Evolutionary conservation across 1,139 yeast species (phyloP).

Genomic region (Candida tunisiensis): DNA sequence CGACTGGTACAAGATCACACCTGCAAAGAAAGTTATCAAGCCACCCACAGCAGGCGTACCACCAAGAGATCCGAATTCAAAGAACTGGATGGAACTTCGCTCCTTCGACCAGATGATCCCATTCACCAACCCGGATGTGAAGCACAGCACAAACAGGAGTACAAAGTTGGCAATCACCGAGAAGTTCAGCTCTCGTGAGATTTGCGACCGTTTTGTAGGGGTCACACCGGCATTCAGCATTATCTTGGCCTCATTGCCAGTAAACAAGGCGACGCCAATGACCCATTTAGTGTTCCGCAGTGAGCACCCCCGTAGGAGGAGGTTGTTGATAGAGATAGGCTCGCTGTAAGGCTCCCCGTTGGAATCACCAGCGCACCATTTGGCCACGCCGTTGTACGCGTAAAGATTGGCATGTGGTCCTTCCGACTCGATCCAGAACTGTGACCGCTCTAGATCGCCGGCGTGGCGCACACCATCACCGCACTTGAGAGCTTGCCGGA

Average conservation of each 20-base stretch:
- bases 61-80: constrained; percentile 54
- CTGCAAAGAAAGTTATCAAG: constrained; percentile 71
- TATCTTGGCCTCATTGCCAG: constrained; percentile 84
- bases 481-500: constrained; percentile 55
- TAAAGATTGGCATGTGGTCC: constrained; percentile 77
- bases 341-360: constrained; percentile 24
- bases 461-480: constrained; percentile 51
- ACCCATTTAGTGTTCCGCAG: constrained; percentile 79
- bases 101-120: constrained; percentile 39
- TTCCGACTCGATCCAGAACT: constrained; percentile 81
- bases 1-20: constrained; percentile 76
- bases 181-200: constrained; percentile 67
- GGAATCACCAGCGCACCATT: constrained; percentile 25
- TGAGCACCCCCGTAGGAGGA: constrained; percentile 80
- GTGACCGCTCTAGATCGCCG: constrained; percentile 53
- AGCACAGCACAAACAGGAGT: constrained; percentile 60
- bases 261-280: constrained; percentile 73
- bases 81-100: constrained; percentile 43
- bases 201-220: constrained; percentile 75
- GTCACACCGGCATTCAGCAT: constrained; percentile 89
- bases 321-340: constrained; percentile 63
- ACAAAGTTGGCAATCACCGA: constrained; percentile 68
- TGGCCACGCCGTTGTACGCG: constrained; percentile 71
- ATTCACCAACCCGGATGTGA: constrained; percentile 67
- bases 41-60: constrained; percentile 65